Conservation (phyloP, 441 rosid species). For the Corymbia calophylla region DNA sequence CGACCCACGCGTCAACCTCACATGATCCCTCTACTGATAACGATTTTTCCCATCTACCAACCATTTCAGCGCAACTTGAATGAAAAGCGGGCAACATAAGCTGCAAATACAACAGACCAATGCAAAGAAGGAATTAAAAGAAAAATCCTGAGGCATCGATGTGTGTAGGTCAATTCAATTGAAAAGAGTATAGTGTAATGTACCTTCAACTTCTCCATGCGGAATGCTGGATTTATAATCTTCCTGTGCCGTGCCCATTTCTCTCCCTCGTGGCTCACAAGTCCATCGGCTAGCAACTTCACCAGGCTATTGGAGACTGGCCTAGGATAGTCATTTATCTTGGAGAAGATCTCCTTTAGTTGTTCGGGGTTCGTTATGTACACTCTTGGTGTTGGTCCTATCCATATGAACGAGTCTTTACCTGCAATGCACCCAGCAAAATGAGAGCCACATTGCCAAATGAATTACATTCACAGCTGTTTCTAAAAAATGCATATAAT, state of each 20-base stretch:
- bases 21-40: not conserved
- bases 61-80: slow-evolving; percentile 18
- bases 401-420: not conserved
- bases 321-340: not conserved
- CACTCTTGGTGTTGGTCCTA: not conserved
- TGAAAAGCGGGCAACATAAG: slow-evolving; percentile 22
- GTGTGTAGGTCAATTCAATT: too few relatives aligned
- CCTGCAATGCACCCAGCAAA: not conserved
- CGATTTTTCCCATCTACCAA: slow-evolving; percentile 24
- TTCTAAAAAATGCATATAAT: not conserved
- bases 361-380: too few relatives aligned
- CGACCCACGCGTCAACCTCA: slow-evolving; percentile 31
- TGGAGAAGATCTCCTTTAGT: too few relatives aligned
- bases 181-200: too few relatives aligned
- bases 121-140: not conserved
- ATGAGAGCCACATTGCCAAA: not conserved
- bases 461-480: not conserved
- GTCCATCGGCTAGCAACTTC: not conserved
- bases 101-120: slow-evolving; percentile 1
- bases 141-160: not conserved
- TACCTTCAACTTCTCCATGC: slow-evolving; percentile 19
- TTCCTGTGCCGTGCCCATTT: slow-evolving; percentile 18
- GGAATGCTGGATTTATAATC: slow-evolving; percentile 20
- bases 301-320: not conserved
- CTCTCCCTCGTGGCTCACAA: slow-evolving; percentile 4